Base-by-base conservation (phyloP, 2,329 filamentous ascomycete genomes). In the Ascochyta viciae-villosae region DNA sequence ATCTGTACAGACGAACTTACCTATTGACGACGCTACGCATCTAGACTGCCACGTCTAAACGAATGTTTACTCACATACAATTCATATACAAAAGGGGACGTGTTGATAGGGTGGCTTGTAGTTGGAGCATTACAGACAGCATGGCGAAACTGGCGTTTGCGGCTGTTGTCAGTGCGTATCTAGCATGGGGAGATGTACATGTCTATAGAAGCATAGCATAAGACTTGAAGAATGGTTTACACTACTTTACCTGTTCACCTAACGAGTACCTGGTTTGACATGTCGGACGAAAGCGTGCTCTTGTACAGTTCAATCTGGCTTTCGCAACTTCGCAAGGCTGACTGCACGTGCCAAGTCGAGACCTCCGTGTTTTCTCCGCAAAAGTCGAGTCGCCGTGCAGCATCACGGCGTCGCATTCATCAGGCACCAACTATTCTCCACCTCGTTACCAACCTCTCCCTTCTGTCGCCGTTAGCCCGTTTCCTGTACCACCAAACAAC, bases 361-460 rank as follows among this genome's bases (percentile, higher is more conserved):
- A 55, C 64, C 64, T 71, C 71, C 72, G 71, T 55, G 38, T 57
- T 48, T 64, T 68, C 68, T 75, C 71, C 72, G 71, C 72, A 74
- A 74, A 69, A 66, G 71, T 66, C 61, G 33, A 38, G 59, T 57
- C 56, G 40, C 55, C 43, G 52, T 29, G 40, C 52, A 29, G 40
- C 34, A 41, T 29, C 22, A 44, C 39, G 10, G 34, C 51, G 45
- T 35, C 39, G 40, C 45, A 55, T 37, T 40, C 40, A 16, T 22
- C 26, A 35, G 43, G 50, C 46, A 51, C 34, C 55, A 7, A 29
- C 19, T 7, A 26, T 19, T n/a, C 13, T 2, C 19, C 45, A 29
- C 13, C 29, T 26, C 35, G 6, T n/a, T n/a, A 12, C 27, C 34
- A 13, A n/a, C 34, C 7, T 37, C 41, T 41, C 24, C 7, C 8